Percentiles rank a stretch among this genome's conserved stretches.
Conservation (phyloP, 73 alveolate species). For the Urostyla sp. region DNA sequence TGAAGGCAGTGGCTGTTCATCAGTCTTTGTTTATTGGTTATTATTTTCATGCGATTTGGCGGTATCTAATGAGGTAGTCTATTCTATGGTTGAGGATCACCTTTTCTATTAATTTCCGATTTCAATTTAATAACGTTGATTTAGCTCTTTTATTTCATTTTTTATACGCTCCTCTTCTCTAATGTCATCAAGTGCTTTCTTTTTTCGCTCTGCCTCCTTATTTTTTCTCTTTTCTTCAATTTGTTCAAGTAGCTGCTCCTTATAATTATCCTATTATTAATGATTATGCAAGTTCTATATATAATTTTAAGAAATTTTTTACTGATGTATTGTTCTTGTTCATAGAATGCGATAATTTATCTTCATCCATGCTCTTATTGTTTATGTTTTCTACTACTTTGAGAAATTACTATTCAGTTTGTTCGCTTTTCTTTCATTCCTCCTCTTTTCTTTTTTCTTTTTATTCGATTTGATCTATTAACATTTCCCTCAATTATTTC, state of each 20-base stretch:
- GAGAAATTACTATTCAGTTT: background rate
- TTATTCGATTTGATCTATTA: constrained; percentile 8
- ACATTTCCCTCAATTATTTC: background rate
- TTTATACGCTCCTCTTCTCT: constrained; percentile 17
- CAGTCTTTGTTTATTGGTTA: too few relatives aligned
- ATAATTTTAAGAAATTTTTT: background rate
- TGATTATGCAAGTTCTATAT: too few relatives aligned
- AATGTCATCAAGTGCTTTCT: constrained; percentile 30
- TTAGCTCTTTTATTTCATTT: constrained; percentile 23
- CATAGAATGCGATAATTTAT: background rate
- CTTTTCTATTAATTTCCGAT: too few relatives aligned
- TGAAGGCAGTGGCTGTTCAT: too few relatives aligned
- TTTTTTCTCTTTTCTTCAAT: constrained; percentile 16
- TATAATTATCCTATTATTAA: constrained; percentile 16
- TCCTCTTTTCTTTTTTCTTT: background rate
- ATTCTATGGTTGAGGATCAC: too few relatives aligned
- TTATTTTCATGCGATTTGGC: too few relatives aligned
- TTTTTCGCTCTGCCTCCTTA: background rate
- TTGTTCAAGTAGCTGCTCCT: background rate
- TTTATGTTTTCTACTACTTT: background rate
- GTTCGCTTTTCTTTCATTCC: background rate
- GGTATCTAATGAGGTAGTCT: too few relatives aligned
- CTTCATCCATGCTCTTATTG: background rate
- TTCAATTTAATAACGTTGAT: constrained; percentile 23
- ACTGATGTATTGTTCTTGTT: background rate